Evolutionary conservation across 129 eudicot genomes (phyloP), one percentile per base, ranked within the genome.

Genomic region (Pseudognaphalium luteoalbum): DNA sequence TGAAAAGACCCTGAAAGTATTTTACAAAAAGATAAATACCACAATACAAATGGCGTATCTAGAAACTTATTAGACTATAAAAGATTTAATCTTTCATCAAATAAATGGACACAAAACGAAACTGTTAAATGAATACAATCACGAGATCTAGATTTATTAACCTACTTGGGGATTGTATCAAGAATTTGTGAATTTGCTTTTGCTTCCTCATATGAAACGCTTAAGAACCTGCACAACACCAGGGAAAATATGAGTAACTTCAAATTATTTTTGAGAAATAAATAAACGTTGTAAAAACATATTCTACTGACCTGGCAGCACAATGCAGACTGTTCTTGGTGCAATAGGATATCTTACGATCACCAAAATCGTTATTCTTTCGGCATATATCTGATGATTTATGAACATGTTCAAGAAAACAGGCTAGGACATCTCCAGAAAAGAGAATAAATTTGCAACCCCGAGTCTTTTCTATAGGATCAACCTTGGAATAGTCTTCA

Each of bases 271-370:
- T 19, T 52, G 21, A 80, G 47, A 65, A 8, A 47, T 4, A n/a
- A 16, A 35, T 14, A 71, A 15, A 61, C 5, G 3, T 68, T 51
- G 20, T 47, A 68, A 5, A 25, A 78, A 14, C 10, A 15, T 35
- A 16, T 57, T 74, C 28, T 37, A 59, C 93, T 71, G 74, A 92
- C 98, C 98, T 87, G 58, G 89, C 85, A 71, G 83, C 75, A 59
- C 81, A 80, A 39, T 71, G 81, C 78, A 90, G 68, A 80, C 84
- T 73, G 75, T 79, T 85, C 25, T 72, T 82, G 81, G 81, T 29
- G 66, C 68, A 59, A 41, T 51, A 77, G 59, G 74, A 66, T 73
- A 78, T 68, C 22, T 69, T 86, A 72, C 32, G 54, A 42, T 78
- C 71, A 22, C 62, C 64, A 65, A 35, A 71, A 42, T 72, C 71